Evolutionary conservation across 345 rosid species (phyloP), one percentile per base, ranked within the genome.

Genomic region (Raphanus raphanistrum): DNA sequence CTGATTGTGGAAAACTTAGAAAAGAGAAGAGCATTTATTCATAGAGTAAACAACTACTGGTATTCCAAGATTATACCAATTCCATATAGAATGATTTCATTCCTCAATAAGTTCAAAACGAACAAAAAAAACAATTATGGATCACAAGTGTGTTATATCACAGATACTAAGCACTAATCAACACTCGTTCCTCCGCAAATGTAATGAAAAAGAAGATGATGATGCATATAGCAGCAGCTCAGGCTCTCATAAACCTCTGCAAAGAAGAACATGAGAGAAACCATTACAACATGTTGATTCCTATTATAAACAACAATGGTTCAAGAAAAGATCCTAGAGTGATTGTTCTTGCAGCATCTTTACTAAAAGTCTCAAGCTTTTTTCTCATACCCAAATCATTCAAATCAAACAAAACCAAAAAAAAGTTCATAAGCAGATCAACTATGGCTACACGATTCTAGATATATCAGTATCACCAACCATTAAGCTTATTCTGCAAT

Each of bases 221-320:
- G 71, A 55, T 71, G 48, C 63, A 43, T 21, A 72, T 32, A 25
- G 55, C 54, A 61, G 13, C 58, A 59, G 0, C 52, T 33, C 69
- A 50, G 5, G 2, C 70, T 67, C 78, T 79, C 71, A 79, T 41
- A 79, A 79, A 67, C 82, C 82, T 68, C 82, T 79, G 82, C 71
- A 68, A 27, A 31, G 17, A 61, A 72, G 2, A 8, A 77, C 8
- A 65, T 21, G 8, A 66, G 3, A 50, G 21, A 67, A 38, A 17
- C 66, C 36, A 77, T 77, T 8, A 77, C 41, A 71, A 61, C 11
- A 10, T 5, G 2, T 28, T 48, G 15, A 25, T 32, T 17, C 50
- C n/a, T 5, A 73, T 29, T 0, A 62, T 17, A 64, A 8, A n/a
- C 21, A 29, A 45, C 48, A 57, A 70, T 55, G 65, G 54, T 41